A percentile compares a stretch with the other conserved stretches of the same genome.
phyloP scores from a whole-genome alignment of 129 eudicot genomes.

The Lactuca sativa region DNA sequence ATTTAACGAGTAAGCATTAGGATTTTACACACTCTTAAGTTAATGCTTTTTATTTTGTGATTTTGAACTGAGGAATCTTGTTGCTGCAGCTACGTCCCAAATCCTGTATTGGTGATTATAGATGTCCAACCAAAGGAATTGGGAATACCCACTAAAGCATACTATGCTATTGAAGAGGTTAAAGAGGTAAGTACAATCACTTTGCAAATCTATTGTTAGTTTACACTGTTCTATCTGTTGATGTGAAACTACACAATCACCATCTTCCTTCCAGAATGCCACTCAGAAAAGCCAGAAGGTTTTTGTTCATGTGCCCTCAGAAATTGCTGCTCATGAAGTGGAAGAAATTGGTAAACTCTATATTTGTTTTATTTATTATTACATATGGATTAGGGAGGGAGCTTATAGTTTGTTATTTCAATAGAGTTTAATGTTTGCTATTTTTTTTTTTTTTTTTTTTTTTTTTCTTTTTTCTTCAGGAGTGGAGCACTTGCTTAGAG shows the following conservation, averaged over 20 bases:
- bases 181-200: constrained; percentile 62
- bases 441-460: constrained; percentile 9
- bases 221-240: background rate
- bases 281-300: constrained; percentile 98
- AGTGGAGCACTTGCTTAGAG: constrained; percentile 96
- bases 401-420: background rate
- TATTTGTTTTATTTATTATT: background rate
- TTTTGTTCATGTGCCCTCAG: constrained; percentile 92
- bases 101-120: constrained; percentile 91
- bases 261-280: constrained; percentile 65
- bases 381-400: background rate
- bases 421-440: background rate
- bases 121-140: constrained; percentile 97
- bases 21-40: background rate
- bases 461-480: constrained; percentile 46
- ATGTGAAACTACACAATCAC: constrained; percentile 8
- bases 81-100: constrained; percentile 82
- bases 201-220: too few relatives aligned
- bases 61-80: constrained; percentile 21
- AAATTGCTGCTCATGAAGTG: constrained; percentile 99
- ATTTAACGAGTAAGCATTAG: constrained; percentile 77
- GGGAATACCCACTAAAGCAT: constrained; percentile 99
- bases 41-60: background rate
- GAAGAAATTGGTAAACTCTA: constrained; percentile 84
- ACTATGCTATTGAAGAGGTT: constrained; percentile 98